Conservation (phyloP, 805 yeast genomes). For the Debaryomyces tyrocola region DNA sequence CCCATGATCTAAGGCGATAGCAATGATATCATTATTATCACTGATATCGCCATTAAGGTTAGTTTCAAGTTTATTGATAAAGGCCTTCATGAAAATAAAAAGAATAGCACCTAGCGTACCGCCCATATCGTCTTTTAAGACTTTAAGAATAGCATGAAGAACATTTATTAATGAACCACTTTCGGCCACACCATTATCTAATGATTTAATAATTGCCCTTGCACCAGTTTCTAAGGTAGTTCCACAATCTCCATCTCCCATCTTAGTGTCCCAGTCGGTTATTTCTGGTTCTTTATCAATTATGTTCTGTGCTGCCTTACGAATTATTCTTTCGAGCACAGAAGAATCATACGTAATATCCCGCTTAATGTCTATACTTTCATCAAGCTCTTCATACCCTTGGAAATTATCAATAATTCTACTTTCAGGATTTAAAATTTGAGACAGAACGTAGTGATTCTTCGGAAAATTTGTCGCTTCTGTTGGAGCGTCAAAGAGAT, state of each 20-base stretch:
- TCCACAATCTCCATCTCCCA: slow-evolving; percentile 48
- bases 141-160: slow-evolving; percentile 22
- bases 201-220: slow-evolving; percentile 21
- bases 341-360: slow-evolving; percentile 21
- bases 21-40: slow-evolving; percentile 13
- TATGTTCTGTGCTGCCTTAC: slow-evolving; percentile 26
- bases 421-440: slow-evolving; percentile 15
- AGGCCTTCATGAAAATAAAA: slow-evolving; percentile 23
- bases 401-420: slow-evolving; percentile 26
- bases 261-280: slow-evolving; percentile 41
- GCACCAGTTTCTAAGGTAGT: slow-evolving; percentile 36
- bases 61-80: slow-evolving; percentile 13
- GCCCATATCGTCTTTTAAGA: slow-evolving; percentile 37
- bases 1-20: slow-evolving; percentile 21
- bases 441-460: slow-evolving; percentile 9
- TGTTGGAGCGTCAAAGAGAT: slow-evolving; percentile 30
- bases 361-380: slow-evolving; percentile 2
- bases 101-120: slow-evolving; percentile 40
- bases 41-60: slow-evolving; percentile 8
- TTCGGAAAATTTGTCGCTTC: slow-evolving; percentile 31
- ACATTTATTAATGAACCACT: slow-evolving; percentile 24
- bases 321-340: slow-evolving; percentile 15
- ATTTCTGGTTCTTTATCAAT: slow-evolving; percentile 33
- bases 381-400: slow-evolving; percentile 19
- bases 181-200: slow-evolving; percentile 18